Base-by-base conservation (phyloP, 805 yeast species). In the Kazachstania africana region DNA sequence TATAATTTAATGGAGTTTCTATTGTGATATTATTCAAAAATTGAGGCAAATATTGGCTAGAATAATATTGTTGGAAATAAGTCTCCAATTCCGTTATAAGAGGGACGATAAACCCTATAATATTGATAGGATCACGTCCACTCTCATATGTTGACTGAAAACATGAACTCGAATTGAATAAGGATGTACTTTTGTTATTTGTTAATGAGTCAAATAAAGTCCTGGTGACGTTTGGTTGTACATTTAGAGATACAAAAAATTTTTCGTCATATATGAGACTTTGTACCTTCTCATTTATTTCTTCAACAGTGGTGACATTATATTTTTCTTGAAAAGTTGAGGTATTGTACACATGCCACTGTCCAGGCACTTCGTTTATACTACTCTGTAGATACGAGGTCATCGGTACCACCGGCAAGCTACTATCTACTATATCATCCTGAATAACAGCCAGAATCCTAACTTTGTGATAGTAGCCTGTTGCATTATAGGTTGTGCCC, bases 161-260 rank as follows among this genome's bases (percentile, higher is more conserved):
- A 33, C 45, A 35, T 14, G 34, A 27, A 5, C 49, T 35, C 4
- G 49, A 43, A 20, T 44, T 37, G 23, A 46, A 49, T n/a, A n/a
- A n/a, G 14, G 43, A 39, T 4, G 29, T 15, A 12, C 15, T 29
- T 4, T 10, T 12, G 4, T 27, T 18, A 10, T 25, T 8, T 18
- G 27, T 23, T 22, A 59, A 40, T 3, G 62, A 54, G 14, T 38
- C 24, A 23, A 44, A 32, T 3, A 54, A 32, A 8, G 38, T 28
- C 19, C 41, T 43, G 4, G 74, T 61, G 1, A 78, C 71, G 43
- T 70, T 65, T 10, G 63, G 53, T 14, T 49, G 44, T 21, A 78
- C 69, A 38, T 72, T 68, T 22, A 77, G 55, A 0, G 78, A 68
- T 16, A 69, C 65, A 91, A 88, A 80, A 44, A 65, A 76, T 12